A percentile compares a stretch with the other conserved stretches of the same genome.
Conservation (phyloP, 2,329 filamentous ascomycete species). For the Beauveria sp. region DNA sequence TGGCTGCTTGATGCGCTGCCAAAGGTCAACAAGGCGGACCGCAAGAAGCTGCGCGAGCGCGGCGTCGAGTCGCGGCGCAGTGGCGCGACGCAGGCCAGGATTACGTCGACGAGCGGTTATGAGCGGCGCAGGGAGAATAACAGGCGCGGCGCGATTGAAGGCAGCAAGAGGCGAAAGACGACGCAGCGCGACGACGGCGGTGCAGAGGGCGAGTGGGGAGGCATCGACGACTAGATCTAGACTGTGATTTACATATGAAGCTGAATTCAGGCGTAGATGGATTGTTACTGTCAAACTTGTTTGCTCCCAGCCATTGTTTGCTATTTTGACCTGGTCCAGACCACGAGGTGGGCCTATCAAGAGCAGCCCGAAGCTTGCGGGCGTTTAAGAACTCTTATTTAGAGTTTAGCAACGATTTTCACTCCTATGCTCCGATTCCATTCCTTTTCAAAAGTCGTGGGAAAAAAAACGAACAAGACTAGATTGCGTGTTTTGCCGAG, state of each 20-base stretch:
- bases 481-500: background rate
- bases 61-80: slow-evolving; percentile 66
- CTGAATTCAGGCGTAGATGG: too few species aligned
- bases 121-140: slow-evolving; percentile 64
- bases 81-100: slow-evolving; percentile 45
- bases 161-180: slow-evolving; percentile 49
- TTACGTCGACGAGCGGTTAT: slow-evolving; percentile 77
- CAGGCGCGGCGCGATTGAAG: slow-evolving; percentile 52
- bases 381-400: background rate
- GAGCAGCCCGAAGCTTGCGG: too few species aligned
- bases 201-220: slow-evolving; percentile 37
- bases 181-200: slow-evolving; percentile 21
- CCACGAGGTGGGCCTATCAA: too few species aligned
- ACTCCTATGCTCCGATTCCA: background rate
- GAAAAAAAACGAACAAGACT: too few species aligned
- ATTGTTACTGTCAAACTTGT: background rate
- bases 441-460: background rate
- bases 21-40: slow-evolving; percentile 73
- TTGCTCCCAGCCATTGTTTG: background rate
- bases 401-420: background rate
- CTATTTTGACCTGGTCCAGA: background rate
- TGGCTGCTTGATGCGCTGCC: slow-evolving; percentile 88
- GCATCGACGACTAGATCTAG: slow-evolving; percentile 34
- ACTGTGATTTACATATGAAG: background rate
- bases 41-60: slow-evolving; percentile 70